Evolutionary conservation across 2,329 filamentous ascomycete species (phyloP).

Genomic region (Colletotrichum sp.): DNA sequence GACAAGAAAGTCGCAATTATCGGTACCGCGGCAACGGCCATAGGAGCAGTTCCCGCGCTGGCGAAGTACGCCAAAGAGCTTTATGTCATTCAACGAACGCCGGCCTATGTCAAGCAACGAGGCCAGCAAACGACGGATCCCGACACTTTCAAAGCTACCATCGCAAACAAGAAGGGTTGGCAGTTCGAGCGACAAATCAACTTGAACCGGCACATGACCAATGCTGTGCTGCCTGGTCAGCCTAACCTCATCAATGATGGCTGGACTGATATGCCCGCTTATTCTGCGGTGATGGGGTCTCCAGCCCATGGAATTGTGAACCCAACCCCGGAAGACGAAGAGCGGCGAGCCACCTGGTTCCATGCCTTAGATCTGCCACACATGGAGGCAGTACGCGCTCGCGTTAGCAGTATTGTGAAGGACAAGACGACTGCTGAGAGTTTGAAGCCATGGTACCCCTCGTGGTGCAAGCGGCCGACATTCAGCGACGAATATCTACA

Average conservation of each 20-base stretch:
- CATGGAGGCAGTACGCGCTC: slow-evolving; percentile 46
- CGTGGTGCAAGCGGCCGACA: slow-evolving; percentile 67
- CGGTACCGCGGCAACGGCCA: slow-evolving; percentile 54
- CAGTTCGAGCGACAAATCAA: slow-evolving; percentile 46
- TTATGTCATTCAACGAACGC: slow-evolving; percentile 61
- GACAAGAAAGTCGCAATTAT: slow-evolving; percentile 52
- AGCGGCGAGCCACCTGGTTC: not conserved
- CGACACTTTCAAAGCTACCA: slow-evolving; percentile 38
- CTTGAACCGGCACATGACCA: slow-evolving; percentile 42
- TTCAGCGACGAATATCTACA: slow-evolving; percentile 66
- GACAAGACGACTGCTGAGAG: slow-evolving; percentile 53
- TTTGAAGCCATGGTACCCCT: slow-evolving; percentile 64
- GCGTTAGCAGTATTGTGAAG: slow-evolving; percentile 53
- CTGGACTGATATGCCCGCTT: slow-evolving; percentile 48
- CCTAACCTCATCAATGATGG: slow-evolving; percentile 52
- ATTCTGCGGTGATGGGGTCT: slow-evolving; percentile 38
- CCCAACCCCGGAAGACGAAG: slow-evolving; percentile 27
- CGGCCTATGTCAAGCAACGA: slow-evolving; percentile 43
- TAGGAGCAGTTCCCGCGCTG: slow-evolving; percentile 49
- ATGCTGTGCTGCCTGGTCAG: slow-evolving; percentile 30
- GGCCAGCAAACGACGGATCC: slow-evolving; percentile 44
- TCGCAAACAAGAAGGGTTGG: slow-evolving; percentile 50
- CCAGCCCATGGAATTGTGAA: slow-evolving; percentile 38
- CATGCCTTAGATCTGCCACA: slow-evolving; percentile 31
- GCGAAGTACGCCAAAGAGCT: slow-evolving; percentile 52